Evolutionary conservation across 495 filamentous ascomycete genomes (phyloP), one percentile per base, ranked within the genome.

Genomic region (Penicillium manginii): DNA sequence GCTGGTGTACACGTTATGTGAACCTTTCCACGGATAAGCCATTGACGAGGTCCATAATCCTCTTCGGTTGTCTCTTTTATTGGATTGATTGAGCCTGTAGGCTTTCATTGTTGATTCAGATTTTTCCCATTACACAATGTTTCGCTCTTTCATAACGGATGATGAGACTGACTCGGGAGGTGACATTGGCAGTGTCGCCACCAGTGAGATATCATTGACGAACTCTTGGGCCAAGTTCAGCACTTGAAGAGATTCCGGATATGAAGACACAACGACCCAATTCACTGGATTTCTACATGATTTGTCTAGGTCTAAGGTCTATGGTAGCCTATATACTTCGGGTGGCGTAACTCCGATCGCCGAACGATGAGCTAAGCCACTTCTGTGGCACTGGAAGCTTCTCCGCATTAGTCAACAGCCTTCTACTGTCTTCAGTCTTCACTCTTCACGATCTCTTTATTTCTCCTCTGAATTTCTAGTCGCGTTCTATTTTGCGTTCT

Each of bases 321-420:
- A 18, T 45, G 40, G n/a, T 26, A 15, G 9, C 6, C 6, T 8
- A 21, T 33, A 50, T 50, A 50, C 12, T n/a, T 49, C 65, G 59
- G 54, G 46, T 31, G 15, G 21, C 26, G 23, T 22, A 56, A 22
- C 54, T 31, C 40, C 23, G 50, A 66, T 63, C 65, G 63, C 68
- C 64, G 64, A 45, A 45, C 40, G 53, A 54, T 62, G 59, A 68
- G 63, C 57, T 70, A 72, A 70, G 59, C 54, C 21, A 58, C 26
- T 29, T 8, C 26, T 29, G 26, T 29, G 26, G 26, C 26, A 29
- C 64, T 69, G 64, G 68, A 61, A 69, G 59, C 68, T 70, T 66
- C 72, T 69, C 72, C 71, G 62, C 72, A 71, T 69, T 67, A 70
- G 64, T 70, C 67, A 70, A 73, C 66, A 57, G 60, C 50, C 54